Evolutionary conservation across 148 eudicot genomes (phyloP), one percentile per base, ranked within the genome.

Genomic region (Cornus kousa): DNA sequence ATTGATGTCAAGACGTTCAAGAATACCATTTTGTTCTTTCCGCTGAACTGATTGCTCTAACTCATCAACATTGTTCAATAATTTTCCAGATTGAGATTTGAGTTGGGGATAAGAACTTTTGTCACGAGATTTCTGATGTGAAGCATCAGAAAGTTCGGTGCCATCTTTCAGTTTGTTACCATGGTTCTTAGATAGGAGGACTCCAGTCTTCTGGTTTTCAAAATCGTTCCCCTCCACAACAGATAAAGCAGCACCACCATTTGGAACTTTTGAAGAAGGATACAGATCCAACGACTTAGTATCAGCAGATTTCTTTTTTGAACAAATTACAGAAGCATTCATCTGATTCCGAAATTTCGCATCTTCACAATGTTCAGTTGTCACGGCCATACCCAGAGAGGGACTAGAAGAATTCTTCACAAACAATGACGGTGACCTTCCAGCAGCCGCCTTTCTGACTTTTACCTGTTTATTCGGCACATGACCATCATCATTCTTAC

Each of bases 1-100:
- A 86, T 88, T 89, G 78, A 86, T 87, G 80, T 94, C 93, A 81
- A 88, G 82, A 75, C 84, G 89, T 87, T 83, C 95, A 81, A 83
- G 93, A 53, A 73, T 70, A 78, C 83, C 82, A 82, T 83, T 83
- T 82, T 86, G 89, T 32, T 91, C 99, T 78, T 86, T 88, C 74
- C 79, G 83, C 77, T 86, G 92, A 80, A 71, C 77, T 70, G 86
- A 79, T 81, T 76, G 79, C 67, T 85, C 87, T 24, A 76, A 82
- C 76, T 75, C 87, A 46, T 87, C 86, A 67, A 79, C 62, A 75
- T 80, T 86, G 77, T 67, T 84, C 28, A 69, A 68, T 35, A 75
- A 40, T 80, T 72, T 81, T 68, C 86, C 84, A 77, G 87, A 72
- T 68, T 87, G 85, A 84, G 75, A 79, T 85, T 88, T 91, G 62